phyloP scores from a whole-genome alignment of 345 rosid species.

The Turnera subulata region DNA sequence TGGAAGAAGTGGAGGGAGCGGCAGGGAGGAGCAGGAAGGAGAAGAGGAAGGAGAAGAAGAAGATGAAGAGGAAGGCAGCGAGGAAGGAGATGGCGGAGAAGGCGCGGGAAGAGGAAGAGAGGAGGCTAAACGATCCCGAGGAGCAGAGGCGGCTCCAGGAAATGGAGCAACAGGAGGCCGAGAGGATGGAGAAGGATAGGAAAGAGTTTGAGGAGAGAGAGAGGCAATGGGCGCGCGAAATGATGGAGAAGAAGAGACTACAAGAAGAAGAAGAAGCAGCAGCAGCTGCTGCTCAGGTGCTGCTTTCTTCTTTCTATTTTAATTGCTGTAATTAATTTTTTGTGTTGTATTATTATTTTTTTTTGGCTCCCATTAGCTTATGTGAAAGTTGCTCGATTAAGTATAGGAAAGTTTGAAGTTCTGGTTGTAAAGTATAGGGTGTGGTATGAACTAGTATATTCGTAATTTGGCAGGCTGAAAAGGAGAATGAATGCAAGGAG shows the following conservation, averaged over 20 bases:
- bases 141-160: constrained; percentile 48
- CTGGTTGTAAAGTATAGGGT: too few relatives aligned
- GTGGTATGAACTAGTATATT: not conserved
- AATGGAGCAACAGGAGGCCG: constrained; percentile 61
- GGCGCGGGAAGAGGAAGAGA: constrained; percentile 63
- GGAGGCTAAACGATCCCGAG: constrained; percentile 56
- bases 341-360: too few relatives aligned
- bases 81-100: constrained; percentile 68
- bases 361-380: too few relatives aligned
- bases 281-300: constrained; percentile 19
- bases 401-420: not conserved
- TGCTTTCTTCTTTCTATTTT: constrained; percentile 7
- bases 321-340: too few relatives aligned
- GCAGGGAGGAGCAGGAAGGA: constrained; percentile 46
- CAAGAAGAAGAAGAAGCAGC: constrained; percentile 42
- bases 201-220: constrained; percentile 79
- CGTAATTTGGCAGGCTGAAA: constrained; percentile 41
- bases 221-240: constrained; percentile 58
- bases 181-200: constrained; percentile 49
- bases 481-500: constrained; percentile 34
- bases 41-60: constrained; percentile 77
- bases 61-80: constrained; percentile 65
- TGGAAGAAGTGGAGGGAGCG: constrained; percentile 7
- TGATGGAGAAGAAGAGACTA: constrained; percentile 43
- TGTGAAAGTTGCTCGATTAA: not conserved